phyloP scores from a whole-genome alignment of 1,284 basidiomycete genomes.

The Bjerkandera adusta region DNA sequence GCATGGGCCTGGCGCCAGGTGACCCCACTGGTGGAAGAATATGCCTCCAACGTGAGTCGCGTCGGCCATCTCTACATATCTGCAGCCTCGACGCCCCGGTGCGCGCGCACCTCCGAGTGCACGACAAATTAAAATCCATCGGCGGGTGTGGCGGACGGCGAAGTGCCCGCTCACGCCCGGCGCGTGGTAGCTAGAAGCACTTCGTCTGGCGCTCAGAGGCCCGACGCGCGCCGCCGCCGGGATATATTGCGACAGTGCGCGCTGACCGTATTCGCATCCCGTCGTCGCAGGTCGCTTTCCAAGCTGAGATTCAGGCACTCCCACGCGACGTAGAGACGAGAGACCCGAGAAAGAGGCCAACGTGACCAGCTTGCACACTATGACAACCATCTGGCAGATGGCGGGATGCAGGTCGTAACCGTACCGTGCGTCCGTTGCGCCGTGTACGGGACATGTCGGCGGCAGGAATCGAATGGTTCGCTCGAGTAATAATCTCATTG shows the following conservation, averaged over 20 bases:
- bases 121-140: too few species aligned
- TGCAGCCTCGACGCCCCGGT: neutral
- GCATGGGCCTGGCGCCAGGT: conserved; percentile 44
- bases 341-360: conserved; percentile 14
- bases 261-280: neutral
- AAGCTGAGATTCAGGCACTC: conserved; percentile 13
- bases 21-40: conserved; percentile 15
- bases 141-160: too few species aligned
- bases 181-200: too few species aligned
- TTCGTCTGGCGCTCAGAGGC: neutral
- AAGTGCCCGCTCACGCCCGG: neutral
- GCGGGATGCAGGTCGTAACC: neutral
- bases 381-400: neutral
- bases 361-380: neutral
- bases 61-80: neutral
- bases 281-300: conserved; percentile 17
- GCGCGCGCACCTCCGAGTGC: neutral
- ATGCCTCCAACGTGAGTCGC: conserved; percentile 17
- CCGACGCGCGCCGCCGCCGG: conserved; percentile 3
- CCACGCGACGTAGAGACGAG: conserved; percentile 16
- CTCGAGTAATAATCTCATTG: too few species aligned
- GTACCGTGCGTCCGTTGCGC: too few species aligned
- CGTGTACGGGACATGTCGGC: too few species aligned
- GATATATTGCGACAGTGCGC: neutral
- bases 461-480: neutral